Evolutionary conservation across 2,329 filamentous ascomycete species (phyloP).

Genomic region (Sarocladium strictum): DNA sequence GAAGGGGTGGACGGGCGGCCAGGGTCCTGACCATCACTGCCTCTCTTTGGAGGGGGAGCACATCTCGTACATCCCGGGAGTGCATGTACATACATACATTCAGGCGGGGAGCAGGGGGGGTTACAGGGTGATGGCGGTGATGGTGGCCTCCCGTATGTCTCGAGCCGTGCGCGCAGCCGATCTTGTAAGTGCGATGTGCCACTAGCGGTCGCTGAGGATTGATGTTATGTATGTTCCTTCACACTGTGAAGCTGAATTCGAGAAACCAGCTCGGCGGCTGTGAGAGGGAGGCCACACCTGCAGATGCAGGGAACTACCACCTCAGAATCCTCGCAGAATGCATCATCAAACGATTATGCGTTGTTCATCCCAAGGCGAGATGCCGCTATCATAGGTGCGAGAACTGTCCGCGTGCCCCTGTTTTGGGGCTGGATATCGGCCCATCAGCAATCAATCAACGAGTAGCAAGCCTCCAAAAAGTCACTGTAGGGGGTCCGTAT

Average conservation of each 20-base stretch:
- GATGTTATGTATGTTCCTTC: neutral
- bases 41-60: neutral
- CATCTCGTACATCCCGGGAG: neutral
- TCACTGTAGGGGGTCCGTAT: neutral
- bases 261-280: neutral
- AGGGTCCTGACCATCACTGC: neutral
- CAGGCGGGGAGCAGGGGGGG: neutral
- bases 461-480: neutral
- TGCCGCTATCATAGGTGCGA: neutral
- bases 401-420: neutral
- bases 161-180: neutral
- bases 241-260: neutral
- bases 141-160: neutral
- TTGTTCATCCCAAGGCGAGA: neutral
- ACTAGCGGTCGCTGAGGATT: neutral
- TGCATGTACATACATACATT: neutral
- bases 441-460: neutral
- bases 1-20: neutral
- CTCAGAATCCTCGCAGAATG: neutral
- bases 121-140: neutral
- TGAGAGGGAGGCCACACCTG: neutral
- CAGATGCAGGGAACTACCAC: neutral
- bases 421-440: neutral
- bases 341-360: neutral
- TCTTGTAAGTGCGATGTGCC: constrained; percentile 1